Evolutionary conservation across 139 green algal genomes (phyloP).

Genomic region (Coelastrella sp.): DNA sequence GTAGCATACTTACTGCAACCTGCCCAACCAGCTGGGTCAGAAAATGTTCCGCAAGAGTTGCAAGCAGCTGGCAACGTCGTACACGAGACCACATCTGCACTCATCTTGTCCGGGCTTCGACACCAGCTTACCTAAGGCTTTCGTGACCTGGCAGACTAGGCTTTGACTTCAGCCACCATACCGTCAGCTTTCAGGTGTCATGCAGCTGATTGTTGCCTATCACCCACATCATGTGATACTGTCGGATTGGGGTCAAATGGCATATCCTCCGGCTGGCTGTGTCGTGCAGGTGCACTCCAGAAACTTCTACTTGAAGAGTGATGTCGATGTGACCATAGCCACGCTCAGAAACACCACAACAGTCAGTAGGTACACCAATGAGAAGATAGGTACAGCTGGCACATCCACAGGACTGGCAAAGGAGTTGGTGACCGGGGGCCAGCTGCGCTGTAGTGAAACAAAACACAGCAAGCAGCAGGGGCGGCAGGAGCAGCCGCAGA

Average conservation of each 20-base stretch:
- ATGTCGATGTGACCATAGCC: conserved; percentile 13
- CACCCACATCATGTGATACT: no score
- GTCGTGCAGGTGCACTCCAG: conserved; percentile 9
- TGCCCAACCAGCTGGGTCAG: background rate
- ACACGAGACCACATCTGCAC: no score
- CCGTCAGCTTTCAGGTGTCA: no score
- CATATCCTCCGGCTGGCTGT: no score
- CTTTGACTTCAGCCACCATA: no score
- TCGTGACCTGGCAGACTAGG: no score
- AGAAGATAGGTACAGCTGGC: conserved; percentile 40
- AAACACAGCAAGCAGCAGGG: background rate
- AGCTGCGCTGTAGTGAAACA: background rate
- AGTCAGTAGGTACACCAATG: conserved; percentile 19
- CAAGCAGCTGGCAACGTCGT: no score
- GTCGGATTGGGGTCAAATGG: background rate
- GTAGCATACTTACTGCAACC: background rate
- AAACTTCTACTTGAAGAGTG: conserved; percentile 26
- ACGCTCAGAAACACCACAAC: conserved; percentile 8
- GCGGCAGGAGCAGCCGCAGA: background rate
- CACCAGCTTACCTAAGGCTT: no score
- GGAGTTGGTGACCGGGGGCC: background rate
- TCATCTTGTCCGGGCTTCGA: no score
- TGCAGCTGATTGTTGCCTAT: no score
- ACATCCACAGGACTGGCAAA: conserved; percentile 2
- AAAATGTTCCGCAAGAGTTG: no score